Percentiles rank a stretch among this genome's conserved stretches.
Evolutionary conservation across 345 rosid genomes (phyloP).

Genomic region (Mercurialis annua): DNA sequence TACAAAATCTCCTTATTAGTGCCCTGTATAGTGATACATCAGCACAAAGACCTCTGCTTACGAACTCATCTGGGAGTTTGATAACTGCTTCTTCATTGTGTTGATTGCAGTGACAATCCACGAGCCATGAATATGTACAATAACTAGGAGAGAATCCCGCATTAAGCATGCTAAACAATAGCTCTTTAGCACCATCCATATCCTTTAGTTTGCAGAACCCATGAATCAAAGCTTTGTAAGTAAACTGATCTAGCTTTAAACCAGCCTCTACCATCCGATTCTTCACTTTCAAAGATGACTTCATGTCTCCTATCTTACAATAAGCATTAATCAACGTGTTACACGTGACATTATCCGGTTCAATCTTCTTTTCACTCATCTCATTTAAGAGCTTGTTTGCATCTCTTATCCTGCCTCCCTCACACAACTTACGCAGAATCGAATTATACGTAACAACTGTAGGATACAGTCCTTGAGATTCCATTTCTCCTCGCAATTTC

Average conservation of each 20-base stretch:
- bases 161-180: constrained; percentile 60
- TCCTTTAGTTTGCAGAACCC: constrained; percentile 76
- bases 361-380: constrained; percentile 69
- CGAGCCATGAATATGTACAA: constrained; percentile 74
- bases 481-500: constrained; percentile 68
- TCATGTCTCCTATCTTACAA: constrained; percentile 75
- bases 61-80: constrained; percentile 58
- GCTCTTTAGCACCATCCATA: constrained; percentile 67
- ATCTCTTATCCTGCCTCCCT: constrained; percentile 76
- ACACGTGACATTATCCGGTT: constrained; percentile 84
- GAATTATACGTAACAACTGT: constrained; percentile 75
- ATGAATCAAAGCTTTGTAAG: constrained; percentile 74
- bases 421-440: constrained; percentile 73
- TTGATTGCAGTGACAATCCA: constrained; percentile 62
- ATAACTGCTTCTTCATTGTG: constrained; percentile 45
- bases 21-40: constrained; percentile 76
- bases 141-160: constrained; percentile 78
- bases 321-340: constrained; percentile 88
- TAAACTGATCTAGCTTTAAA: constrained; percentile 55
- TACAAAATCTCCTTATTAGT: constrained; percentile 78
- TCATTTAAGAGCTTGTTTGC: constrained; percentile 69
- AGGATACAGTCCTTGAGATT: constrained; percentile 61
- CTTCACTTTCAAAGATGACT: constrained; percentile 81
- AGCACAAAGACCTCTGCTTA: constrained; percentile 46
- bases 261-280: constrained; percentile 78